Conservation (phyloP, 495 filamentous ascomycete species). For the Penicillium ucsense region DNA sequence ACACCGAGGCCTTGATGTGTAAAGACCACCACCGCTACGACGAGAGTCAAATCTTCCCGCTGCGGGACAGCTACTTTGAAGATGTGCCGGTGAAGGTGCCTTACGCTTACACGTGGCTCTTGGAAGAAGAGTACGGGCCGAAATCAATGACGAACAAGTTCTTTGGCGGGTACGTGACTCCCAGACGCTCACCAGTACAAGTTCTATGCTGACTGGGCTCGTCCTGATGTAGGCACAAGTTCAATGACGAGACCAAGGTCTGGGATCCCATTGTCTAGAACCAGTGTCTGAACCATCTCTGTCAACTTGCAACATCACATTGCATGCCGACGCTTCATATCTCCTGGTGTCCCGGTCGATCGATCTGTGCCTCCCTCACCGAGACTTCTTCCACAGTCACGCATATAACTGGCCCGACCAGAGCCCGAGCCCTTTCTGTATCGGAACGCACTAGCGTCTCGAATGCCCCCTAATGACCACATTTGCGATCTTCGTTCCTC, state of each 20-base stretch:
- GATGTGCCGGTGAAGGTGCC: conserved; percentile 66
- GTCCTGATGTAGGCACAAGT: conserved; percentile 18
- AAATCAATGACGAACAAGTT: conserved; percentile 53
- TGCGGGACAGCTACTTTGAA: conserved; percentile 71
- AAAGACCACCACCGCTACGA: conserved; percentile 49
- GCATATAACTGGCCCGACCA: too few species aligned
- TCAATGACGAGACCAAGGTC: conserved; percentile 23
- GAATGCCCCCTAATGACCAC: too few species aligned
- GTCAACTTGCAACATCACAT: too few species aligned
- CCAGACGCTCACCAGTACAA: not conserved
- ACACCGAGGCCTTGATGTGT: conserved; percentile 39
- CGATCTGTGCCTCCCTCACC: too few species aligned
- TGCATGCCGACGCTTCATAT: too few species aligned
- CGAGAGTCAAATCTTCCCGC: conserved; percentile 64
- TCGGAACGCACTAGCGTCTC: too few species aligned
- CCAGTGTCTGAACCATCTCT: too few species aligned
- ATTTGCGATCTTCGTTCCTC: too few species aligned
- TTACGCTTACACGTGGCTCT: conserved; percentile 60
- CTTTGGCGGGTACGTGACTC: conserved; percentile 49
- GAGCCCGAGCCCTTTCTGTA: too few species aligned
- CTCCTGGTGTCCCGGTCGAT: too few species aligned
- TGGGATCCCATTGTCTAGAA: conserved; percentile 18
- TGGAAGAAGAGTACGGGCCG: conserved; percentile 65
- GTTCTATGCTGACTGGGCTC: not conserved
- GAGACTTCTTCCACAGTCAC: too few species aligned